Evolutionary conservation across 768 basidiomycete species (phyloP).

Genomic region (Coprinopsis strossmayeri): DNA sequence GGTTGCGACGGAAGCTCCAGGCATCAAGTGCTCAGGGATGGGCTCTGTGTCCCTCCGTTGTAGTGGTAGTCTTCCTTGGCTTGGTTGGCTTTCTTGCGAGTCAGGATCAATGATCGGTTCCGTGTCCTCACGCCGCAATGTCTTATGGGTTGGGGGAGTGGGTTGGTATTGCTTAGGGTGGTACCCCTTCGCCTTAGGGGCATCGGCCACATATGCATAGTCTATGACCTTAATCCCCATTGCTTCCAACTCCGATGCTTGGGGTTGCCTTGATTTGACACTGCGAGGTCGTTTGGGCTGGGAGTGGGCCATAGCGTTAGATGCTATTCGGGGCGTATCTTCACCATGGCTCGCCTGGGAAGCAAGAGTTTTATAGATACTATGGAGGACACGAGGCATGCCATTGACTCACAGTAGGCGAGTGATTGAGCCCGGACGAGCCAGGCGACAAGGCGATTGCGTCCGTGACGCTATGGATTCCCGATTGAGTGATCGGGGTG

Average conservation of each 20-base stretch:
- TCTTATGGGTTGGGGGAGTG: not conserved
- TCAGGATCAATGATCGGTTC: not conserved
- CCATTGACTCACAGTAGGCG: no score
- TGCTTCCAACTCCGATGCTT: constrained; percentile 17
- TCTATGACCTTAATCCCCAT: constrained; percentile 46
- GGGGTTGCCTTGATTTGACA: constrained; percentile 18
- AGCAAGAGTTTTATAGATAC: no score
- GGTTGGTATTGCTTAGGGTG: not conserved
- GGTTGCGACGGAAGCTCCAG: no score
- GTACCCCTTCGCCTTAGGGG: constrained; percentile 40
- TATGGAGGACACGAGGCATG: no score
- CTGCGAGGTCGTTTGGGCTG: not conserved
- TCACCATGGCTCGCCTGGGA: no score
- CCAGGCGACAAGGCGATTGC: no score
- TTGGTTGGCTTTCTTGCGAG: constrained; percentile 2
- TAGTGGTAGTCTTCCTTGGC: not conserved
- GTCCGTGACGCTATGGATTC: no score
- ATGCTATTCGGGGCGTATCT: not conserved
- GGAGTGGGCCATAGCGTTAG: not conserved
- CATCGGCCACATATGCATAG: constrained; percentile 63
- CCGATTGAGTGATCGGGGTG: no score
- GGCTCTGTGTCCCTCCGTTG: not conserved
- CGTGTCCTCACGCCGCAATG: not conserved
- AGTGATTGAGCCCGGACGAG: no score
- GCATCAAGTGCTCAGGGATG: not conserved